Evolutionary conservation across 83 land plant genomes (phyloP), one percentile per base, ranked within the genome.

Genomic region (Picea abies): DNA sequence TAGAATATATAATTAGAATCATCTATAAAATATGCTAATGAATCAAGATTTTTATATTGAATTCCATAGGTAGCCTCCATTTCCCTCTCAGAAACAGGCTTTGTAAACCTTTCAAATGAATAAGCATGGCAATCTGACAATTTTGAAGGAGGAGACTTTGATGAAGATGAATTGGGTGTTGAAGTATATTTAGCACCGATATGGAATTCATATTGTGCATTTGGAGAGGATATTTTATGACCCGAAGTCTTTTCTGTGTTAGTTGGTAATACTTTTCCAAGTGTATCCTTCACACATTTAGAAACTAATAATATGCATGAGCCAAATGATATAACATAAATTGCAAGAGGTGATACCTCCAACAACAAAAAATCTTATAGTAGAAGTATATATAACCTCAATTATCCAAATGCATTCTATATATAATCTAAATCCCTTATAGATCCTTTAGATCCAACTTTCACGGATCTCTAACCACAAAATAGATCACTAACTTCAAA

Each of bases 271-370:
- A 83, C 84, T 77, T 83, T 83, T 44, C 84, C 84, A 1, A 83
- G 84, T 22, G 84, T 83, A 60, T 83, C 84, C 71, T 83, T 83
- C 69, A 83, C 84, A 63, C 66, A 49, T 60, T 77, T 83, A 19
- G 84, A 83, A 69, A 83, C 78, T 7, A 56, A 83, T 29, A 29
- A 29, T 29, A 29, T 29, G 29, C 29, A 29, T 29, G 29, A 29
- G 29, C 29, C 29, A 29, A 29, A 29, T 29, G 29, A 29, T 29
- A 29, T 29, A 29, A 29, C 0, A 29, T 0, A 29, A 29, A 29
- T 29, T 29, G 29, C 29, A 29, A 29, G 29, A 29, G 29, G 29
- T 29, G 29, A 29, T 29, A 29, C 29, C 29, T 29, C 29, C 29
- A 29, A 29, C 29, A 29, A 29, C n/a, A 29, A 29, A 29, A 29